phyloP scores from a whole-genome alignment of 768 basidiomycete genomes.

The Sarcodon sp. region DNA sequence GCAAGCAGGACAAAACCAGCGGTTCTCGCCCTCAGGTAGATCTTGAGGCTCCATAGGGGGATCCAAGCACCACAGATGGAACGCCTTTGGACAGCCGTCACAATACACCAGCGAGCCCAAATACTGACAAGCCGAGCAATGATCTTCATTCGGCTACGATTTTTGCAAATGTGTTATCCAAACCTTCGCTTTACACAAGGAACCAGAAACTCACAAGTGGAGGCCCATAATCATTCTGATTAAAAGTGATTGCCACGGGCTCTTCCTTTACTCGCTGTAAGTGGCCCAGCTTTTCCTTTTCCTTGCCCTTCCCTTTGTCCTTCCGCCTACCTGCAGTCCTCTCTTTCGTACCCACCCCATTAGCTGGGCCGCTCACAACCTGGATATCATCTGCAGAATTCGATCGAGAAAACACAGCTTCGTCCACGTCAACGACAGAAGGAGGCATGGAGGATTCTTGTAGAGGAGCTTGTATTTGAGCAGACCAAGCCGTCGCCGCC shows the following conservation, averaged over 20 bases:
- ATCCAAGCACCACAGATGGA: constrained; percentile 94
- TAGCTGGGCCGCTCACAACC: constrained; percentile 7
- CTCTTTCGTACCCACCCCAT: constrained; percentile 1
- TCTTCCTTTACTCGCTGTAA: constrained; percentile 32
- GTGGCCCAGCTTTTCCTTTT: constrained; percentile 17
- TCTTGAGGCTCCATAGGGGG: constrained; percentile 87
- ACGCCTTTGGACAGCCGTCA: constrained; percentile 92
- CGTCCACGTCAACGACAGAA: constrained; percentile 33
- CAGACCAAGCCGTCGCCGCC: constrained; percentile 22
- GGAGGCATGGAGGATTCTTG: constrained; percentile 38
- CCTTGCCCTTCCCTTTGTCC: constrained; percentile 38
- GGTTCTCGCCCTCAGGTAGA: constrained; percentile 58
- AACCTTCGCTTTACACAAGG: no score
- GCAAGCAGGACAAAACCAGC: constrained; percentile 76
- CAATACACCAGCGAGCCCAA: constrained; percentile 86
- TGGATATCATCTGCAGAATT: constrained; percentile 23
- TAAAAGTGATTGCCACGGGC: constrained; percentile 22
- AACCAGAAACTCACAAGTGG: constrained; percentile 20
- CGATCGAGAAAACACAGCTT: constrained; percentile 48
- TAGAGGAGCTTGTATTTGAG: constrained; percentile 28
- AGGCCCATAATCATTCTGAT: constrained; percentile 18
- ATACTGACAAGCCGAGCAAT: constrained; percentile 77
- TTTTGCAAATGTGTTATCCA: no score
- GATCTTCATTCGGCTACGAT: constrained; percentile 56
- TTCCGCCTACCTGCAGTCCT: constrained; percentile 9